Base-by-base conservation (phyloP, 1,284 basidiomycete species). In the Trichosporon coremiiforme region DNA sequence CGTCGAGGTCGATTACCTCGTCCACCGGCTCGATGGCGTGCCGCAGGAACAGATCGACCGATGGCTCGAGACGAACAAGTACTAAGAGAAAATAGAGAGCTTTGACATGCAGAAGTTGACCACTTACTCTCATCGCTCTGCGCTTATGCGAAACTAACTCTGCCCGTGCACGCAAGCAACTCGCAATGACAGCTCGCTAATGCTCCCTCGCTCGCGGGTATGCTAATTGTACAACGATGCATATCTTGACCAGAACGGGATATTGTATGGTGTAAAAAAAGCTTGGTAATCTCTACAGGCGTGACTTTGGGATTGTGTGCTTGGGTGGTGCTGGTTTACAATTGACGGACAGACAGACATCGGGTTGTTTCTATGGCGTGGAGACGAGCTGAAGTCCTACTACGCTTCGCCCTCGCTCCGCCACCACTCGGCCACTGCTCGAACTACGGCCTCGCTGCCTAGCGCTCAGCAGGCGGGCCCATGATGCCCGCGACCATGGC, bases 1-100 rank as follows among this genome's bases (percentile, higher is more conserved):
- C 78, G 94, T 99, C 65, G 97, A 99, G 91, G 93, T 98, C 57
- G 93, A 97, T 68, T 98, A 98, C 83, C 87, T 98, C 33, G 84
- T 97, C 4, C 89, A 89, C 73, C 88, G 95, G 66, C 84, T 98
- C 65, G 90, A 96, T 67, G 94, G 91, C 1, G 83, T 97, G 65
- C 88, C 91, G 1, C 83, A 91, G 72, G 88, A 89, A 60, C 90
- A 95, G 73, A 90, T 97, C n/a, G 90, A 92, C 41, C 85, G 83
- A 63, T 85, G 95, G 75, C 80, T 85, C 74, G 9, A 45, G 35
- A 62, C 36, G 15, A 65, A 67, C 50, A 66, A 67, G 62, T 47
- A 67, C 9, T 57, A 57, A 35, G 9, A 35, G 7, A 6, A 35
- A 35, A 35, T 35, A 35, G 33, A 35, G 33, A 35, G 9, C 6